Percentiles rank a stretch among this genome's conserved stretches.
These are phyloP conservation scores for Ophidiomyces ophidiicola DNA, from an alignment of 2,329 filamentous ascomycete species.

Conservation along the genomic window DNA sequence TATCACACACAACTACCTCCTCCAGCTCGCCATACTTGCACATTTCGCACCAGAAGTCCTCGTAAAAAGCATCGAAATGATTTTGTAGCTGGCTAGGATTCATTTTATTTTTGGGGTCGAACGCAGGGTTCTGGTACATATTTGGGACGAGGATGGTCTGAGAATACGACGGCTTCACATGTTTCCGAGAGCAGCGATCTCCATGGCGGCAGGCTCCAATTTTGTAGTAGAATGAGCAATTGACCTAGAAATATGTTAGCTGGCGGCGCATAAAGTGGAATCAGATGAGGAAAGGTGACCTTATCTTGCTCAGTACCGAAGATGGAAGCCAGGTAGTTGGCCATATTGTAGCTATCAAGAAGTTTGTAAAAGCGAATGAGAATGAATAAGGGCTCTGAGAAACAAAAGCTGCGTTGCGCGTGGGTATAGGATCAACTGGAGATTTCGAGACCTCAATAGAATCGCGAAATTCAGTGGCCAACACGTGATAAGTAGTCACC, in stretches of 20 bases:
- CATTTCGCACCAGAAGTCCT: conserved; percentile 99
- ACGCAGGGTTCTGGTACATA: conserved; percentile 97
- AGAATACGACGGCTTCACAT: conserved; percentile 96
- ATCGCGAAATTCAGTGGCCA: too few relatives aligned
- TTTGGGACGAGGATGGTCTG: conserved; percentile 97
- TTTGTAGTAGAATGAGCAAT: conserved; percentile 99
- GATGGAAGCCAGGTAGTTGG: conserved; percentile 97
- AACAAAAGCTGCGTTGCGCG: too few relatives aligned
- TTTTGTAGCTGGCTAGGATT: conserved; percentile 92
- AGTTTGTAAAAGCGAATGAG: background rate
- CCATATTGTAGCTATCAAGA: conserved; percentile 52
- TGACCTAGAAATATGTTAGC: conserved; percentile 44
- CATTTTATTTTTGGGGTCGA: conserved; percentile 95
- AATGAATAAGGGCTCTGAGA: too few relatives aligned
- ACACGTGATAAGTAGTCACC: too few relatives aligned
- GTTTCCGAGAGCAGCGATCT: conserved; percentile 94
- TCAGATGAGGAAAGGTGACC: conserved; percentile 18
- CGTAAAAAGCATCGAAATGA: conserved; percentile 99
- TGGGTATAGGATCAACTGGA: too few relatives aligned
- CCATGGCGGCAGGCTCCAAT: conserved; percentile 97
- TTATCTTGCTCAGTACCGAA: conserved; percentile 99
- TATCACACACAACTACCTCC: conserved; percentile 96
- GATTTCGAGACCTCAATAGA: too few relatives aligned
- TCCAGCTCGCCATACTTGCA: conserved; percentile 97
- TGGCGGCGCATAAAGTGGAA: background rate